These are phyloP conservation scores for Sordariomycetes sp. DNA, from an alignment of 2,329 filamentous ascomycete genomes.

Conservation along the genomic window DNA sequence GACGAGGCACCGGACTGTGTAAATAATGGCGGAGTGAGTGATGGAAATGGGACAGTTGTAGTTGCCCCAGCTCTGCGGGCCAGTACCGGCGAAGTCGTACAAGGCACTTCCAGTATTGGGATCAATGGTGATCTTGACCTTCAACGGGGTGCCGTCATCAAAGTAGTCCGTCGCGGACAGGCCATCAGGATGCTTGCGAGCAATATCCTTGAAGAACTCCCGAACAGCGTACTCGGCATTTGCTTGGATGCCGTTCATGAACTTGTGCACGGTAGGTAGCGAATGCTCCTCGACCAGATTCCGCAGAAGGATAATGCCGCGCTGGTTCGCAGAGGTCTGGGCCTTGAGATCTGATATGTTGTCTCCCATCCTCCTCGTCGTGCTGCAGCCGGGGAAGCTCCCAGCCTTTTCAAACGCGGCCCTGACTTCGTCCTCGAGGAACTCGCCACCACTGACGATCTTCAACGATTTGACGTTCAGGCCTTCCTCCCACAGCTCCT, in stretches of 20 bases:
- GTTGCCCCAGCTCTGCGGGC: slow-evolving; percentile 20
- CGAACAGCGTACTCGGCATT: slow-evolving; percentile 73
- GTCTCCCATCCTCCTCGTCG: slow-evolving; percentile 62
- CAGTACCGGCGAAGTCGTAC: slow-evolving; percentile 39
- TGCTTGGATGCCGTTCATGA: slow-evolving; percentile 74
- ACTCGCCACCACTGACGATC: slow-evolving; percentile 14
- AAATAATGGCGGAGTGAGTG: slow-evolving; percentile 60
- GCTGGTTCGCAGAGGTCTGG: slow-evolving; percentile 77
- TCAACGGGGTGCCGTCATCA: slow-evolving; percentile 78
- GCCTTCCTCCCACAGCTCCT: slow-evolving; percentile 49
- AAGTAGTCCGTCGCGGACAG: slow-evolving; percentile 47
- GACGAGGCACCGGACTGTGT: slow-evolving; percentile 73
- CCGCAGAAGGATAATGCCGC: slow-evolving; percentile 70
- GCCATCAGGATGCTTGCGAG: slow-evolving; percentile 15
- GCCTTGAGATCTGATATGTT: slow-evolving; percentile 84
- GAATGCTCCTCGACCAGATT: slow-evolving; percentile 70
- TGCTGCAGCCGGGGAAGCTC: slow-evolving; percentile 30
- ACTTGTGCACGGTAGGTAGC: slow-evolving; percentile 68
- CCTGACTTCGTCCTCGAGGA: slow-evolving; percentile 31
- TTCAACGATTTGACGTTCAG: slow-evolving; percentile 38
- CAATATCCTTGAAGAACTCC: slow-evolving; percentile 62
- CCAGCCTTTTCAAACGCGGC: slow-evolving; percentile 37
- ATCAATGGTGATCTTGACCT: slow-evolving; percentile 66
- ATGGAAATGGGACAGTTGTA: slow-evolving; percentile 22
- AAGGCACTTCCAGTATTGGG: slow-evolving; percentile 64